Percentiles rank a stretch among this genome's conserved stretches.
phyloP scores from a whole-genome alignment of 2,329 filamentous ascomycete species.

The Thermoascus crustaceus region DNA sequence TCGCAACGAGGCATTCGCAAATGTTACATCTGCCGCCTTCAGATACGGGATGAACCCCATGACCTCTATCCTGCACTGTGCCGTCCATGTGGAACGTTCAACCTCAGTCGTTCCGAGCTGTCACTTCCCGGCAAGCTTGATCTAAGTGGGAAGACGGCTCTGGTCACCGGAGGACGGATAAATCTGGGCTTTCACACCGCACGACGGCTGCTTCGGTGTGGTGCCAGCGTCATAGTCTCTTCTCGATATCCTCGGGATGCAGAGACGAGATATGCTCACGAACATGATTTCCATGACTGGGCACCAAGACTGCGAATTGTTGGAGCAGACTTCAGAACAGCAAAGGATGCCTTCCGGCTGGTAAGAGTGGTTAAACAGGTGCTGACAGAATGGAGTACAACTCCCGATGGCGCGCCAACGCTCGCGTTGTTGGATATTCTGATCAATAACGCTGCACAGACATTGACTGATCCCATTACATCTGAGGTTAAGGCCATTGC shows the following conservation, averaged over 20 bases:
- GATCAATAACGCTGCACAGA: slow-evolving; percentile 35
- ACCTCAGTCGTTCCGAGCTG: slow-evolving; percentile 19
- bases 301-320: slow-evolving; percentile 23
- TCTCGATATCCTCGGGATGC: slow-evolving; percentile 30
- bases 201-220: slow-evolving; percentile 27
- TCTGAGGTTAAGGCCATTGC: slow-evolving; percentile 22
- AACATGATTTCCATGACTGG: too few relatives aligned
- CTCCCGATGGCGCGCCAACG: too few relatives aligned
- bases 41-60: slow-evolving; percentile 11
- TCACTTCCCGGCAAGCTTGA: slow-evolving; percentile 22
- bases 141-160: slow-evolving; percentile 18
- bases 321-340: slow-evolving; percentile 27
- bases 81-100: slow-evolving; percentile 27
- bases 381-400: slow-evolving; percentile 13
- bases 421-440: slow-evolving; percentile 29
- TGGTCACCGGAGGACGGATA: slow-evolving; percentile 29
- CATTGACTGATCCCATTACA: slow-evolving; percentile 26
- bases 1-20: too few relatives aligned
- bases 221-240: slow-evolving; percentile 28
- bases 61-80: slow-evolving; percentile 24
- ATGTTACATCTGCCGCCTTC: slow-evolving; percentile 29
- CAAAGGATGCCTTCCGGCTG: slow-evolving; percentile 24
- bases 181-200: slow-evolving; percentile 28
- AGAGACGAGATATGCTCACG: slow-evolving; percentile 21
- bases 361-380: slow-evolving; percentile 15